Base-by-base conservation (phyloP, 2,329 filamentous ascomycete genomes). In the Cercospora beticola region DNA sequence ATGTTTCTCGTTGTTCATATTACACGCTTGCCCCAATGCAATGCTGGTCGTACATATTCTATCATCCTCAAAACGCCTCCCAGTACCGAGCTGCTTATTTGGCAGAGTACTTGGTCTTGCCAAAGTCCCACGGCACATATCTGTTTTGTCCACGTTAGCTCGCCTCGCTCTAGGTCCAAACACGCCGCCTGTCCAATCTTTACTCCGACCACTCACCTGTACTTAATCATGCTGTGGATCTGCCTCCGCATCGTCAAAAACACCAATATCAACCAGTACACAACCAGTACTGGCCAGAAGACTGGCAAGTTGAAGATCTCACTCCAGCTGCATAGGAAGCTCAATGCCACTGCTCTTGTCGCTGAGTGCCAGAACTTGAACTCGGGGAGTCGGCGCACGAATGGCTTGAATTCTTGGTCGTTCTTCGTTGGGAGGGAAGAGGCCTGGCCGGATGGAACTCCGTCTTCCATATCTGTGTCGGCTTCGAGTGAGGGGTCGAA, bases 201-300 rank as follows among this genome's bases (percentile, higher is more conserved):
- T 52, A 58, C 40, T 46, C 7, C 14, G 1, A 36, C 33, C 9
- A 97, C 93, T 79, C 97, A 99, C 83, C 94, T 92, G 85, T 98
- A 99, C 86, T 98, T 99, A 87, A 99, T 94, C 95, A 99, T 99
- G 84, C 98, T 95, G 84, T 99, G 95, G 76, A 99, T 99, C 84
- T 99, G 95, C 86, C 95, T 92, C 82, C 95, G 89, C 95, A 99
- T 99, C 66, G 95, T 99, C 82, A 99, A 84, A 76, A 93, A 87
- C 79, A 99, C 97, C 70, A 99, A 86, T 78, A 99, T 97, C 80
- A 99, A 86, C 94, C 95, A 99, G 85, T 99, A 99, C 82, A 99
- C 92, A 72, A 99, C 93, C 80, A 99, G 83, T 7, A 99, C 93
- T 14, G 95, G 95, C 95, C 95, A 99, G 88, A 99, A 99, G 68